A percentile compares a stretch with the other conserved stretches of the same genome.
Evolutionary conservation across 2,329 filamentous ascomycete genomes (phyloP).

Genomic region (Fusarium acutatum): DNA sequence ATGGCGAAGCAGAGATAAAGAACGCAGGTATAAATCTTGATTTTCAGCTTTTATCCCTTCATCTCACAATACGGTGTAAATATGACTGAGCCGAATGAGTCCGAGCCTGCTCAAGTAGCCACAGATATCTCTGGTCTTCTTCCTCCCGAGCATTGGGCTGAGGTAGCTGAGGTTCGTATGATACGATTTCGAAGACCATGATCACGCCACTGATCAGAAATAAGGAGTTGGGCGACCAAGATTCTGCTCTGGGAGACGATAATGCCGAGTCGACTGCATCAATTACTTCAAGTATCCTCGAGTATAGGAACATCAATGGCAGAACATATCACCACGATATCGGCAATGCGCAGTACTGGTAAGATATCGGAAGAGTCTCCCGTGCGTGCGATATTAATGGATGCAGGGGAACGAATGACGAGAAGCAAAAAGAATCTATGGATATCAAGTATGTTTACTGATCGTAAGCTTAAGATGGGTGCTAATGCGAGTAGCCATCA

Average conservation of each 20-base stretch:
- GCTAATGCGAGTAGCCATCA: conserved; percentile 17
- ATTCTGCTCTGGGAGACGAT: conserved; percentile 14
- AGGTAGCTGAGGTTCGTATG: conserved; percentile 19
- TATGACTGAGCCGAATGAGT: too few species aligned
- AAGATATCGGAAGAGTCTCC: accelerated
- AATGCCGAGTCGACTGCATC: conserved; percentile 9
- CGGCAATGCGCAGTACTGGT: conserved; percentile 28
- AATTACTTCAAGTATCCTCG: conserved; percentile 15
- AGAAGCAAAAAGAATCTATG: conserved; percentile 32
- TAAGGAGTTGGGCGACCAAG: conserved; percentile 14
- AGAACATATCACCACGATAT: conserved; percentile 26
- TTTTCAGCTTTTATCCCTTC: too few species aligned
- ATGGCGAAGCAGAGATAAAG: too few species aligned
- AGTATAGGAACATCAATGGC: conserved; percentile 28
- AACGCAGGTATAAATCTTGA: too few species aligned
- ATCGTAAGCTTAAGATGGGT: accelerated
- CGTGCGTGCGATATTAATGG: neutral
- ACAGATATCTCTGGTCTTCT: conserved; percentile 1
- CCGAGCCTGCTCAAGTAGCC: too few species aligned
- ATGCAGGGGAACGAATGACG: conserved; percentile 20
- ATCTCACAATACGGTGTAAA: too few species aligned
- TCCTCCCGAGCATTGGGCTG: conserved; percentile 23
- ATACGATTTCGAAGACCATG: accelerated
- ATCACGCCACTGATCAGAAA: neutral
- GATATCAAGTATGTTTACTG: conserved; percentile 12